Conservation (phyloP, 805 yeast species). For the Pichia gijzeniarum region DNA sequence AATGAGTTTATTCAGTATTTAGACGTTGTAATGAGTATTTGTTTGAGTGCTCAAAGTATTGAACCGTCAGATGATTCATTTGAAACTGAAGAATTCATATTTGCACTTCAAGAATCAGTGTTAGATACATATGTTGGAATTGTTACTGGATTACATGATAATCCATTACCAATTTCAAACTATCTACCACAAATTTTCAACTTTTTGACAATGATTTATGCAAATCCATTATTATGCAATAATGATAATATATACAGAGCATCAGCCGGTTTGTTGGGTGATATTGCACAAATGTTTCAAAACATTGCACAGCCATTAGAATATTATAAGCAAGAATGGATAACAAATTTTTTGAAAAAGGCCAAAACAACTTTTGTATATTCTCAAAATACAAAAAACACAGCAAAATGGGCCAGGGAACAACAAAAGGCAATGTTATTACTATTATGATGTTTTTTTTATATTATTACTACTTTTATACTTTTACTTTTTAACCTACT, state of each 20-base stretch:
- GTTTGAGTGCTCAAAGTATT: constrained; percentile 56
- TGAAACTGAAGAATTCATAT: constrained; percentile 73
- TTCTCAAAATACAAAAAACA: constrained; percentile 65
- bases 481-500: not conserved
- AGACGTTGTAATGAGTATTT: constrained; percentile 71
- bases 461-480: constrained; percentile 1
- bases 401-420: constrained; percentile 98
- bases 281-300: constrained; percentile 80
- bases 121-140: constrained; percentile 94
- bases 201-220: constrained; percentile 54
- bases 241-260: constrained; percentile 73
- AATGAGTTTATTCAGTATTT: constrained; percentile 68
- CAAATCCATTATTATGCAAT: constrained; percentile 52
- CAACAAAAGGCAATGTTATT: constrained; percentile 45
- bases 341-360: constrained; percentile 65
- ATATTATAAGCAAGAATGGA: constrained; percentile 69
- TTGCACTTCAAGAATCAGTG: constrained; percentile 76
- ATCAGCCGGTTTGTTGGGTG: constrained; percentile 88
- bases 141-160: constrained; percentile 76
- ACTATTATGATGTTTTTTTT: constrained; percentile 6
- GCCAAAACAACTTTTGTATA: constrained; percentile 60
- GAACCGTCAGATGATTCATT: constrained; percentile 57
- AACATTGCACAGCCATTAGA: constrained; percentile 41
- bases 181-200: constrained; percentile 65
- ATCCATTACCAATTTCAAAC: constrained; percentile 58